These are phyloP conservation scores for Cladosporium sp. DNA, from an alignment of 2,329 filamentous ascomycete species.

Conservation along the genomic window DNA sequence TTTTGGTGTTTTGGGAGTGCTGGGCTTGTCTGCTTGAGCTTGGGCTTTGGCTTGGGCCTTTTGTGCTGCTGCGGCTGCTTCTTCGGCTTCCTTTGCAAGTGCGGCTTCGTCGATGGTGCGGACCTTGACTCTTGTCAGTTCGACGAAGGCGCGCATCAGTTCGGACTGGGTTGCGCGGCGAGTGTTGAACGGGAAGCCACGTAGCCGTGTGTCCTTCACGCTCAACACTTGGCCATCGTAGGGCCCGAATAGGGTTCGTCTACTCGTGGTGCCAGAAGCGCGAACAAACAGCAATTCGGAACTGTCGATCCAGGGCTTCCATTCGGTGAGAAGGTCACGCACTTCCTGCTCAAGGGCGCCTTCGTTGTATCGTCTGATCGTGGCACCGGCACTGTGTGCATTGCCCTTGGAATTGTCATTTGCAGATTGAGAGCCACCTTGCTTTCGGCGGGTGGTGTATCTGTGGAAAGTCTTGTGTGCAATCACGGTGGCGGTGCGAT, in stretches of 20 bases:
- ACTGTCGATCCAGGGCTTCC: slow-evolving; percentile 81
- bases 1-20: slow-evolving; percentile 60
- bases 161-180: slow-evolving; percentile 89
- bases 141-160: slow-evolving; percentile 90
- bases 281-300: slow-evolving; percentile 85
- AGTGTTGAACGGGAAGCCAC: slow-evolving; percentile 92
- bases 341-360: slow-evolving; percentile 87
- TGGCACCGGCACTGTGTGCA: slow-evolving; percentile 90
- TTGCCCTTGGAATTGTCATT: slow-evolving; percentile 93
- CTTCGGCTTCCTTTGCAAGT: slow-evolving; percentile 50
- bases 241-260: slow-evolving; percentile 82
- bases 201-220: slow-evolving; percentile 74
- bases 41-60: slow-evolving; percentile 40
- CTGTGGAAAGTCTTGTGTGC: slow-evolving; percentile 98
- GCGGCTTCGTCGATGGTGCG: slow-evolving; percentile 71
- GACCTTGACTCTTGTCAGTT: slow-evolving; percentile 87
- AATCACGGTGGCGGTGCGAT: slow-evolving; percentile 81
- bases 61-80: slow-evolving; percentile 45
- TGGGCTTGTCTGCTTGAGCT: slow-evolving; percentile 43
- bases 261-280: slow-evolving; percentile 82
- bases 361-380: slow-evolving; percentile 90
- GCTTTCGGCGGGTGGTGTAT: slow-evolving; percentile 93
- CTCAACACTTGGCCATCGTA: slow-evolving; percentile 85
- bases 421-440: slow-evolving; percentile 90
- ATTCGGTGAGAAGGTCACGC: slow-evolving; percentile 74